Evolutionary conservation across 2,329 filamentous ascomycete genomes (phyloP).

Genomic region (Helicocarpus griseus): DNA sequence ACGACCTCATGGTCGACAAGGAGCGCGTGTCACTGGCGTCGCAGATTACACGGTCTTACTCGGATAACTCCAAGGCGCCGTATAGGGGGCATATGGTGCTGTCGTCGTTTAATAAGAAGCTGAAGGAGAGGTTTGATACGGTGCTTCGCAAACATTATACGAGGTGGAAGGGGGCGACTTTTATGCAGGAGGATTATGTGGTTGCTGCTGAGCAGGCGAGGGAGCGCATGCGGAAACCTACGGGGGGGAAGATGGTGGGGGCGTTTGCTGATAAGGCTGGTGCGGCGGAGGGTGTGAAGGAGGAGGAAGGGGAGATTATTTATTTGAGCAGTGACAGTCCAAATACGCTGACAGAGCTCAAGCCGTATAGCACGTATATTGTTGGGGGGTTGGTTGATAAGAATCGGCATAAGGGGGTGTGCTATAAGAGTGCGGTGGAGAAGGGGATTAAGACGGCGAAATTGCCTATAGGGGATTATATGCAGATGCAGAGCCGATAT

Average conservation of each 20-base stretch:
- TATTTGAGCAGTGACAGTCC: constrained; percentile 92
- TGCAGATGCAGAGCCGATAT: constrained; percentile 77
- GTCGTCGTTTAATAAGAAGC: constrained; percentile 63
- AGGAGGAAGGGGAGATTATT: constrained; percentile 53
- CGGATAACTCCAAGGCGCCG: constrained; percentile 64
- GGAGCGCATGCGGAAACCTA: constrained; percentile 52
- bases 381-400: constrained; percentile 92
- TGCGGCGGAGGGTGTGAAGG: constrained; percentile 12
- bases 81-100: constrained; percentile 65
- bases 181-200: constrained; percentile 66
- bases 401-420: constrained; percentile 91
- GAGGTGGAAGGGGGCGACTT: constrained; percentile 69
- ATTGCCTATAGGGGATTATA: constrained; percentile 87
- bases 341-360: constrained; percentile 69
- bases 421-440: constrained; percentile 69
- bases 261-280: constrained; percentile 39
- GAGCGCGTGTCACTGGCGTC: constrained; percentile 73
- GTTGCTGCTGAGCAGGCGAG: constrained; percentile 57
- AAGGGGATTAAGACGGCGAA: constrained; percentile 77
- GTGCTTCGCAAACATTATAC: constrained; percentile 61
- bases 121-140: constrained; percentile 72
- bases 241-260: constrained; percentile 51
- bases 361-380: constrained; percentile 83
- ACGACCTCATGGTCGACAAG: constrained; percentile 77
- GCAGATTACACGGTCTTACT: constrained; percentile 82